Conservation (phyloP, 2,329 filamentous ascomycete species). For the Elsinoe batatas region DNA sequence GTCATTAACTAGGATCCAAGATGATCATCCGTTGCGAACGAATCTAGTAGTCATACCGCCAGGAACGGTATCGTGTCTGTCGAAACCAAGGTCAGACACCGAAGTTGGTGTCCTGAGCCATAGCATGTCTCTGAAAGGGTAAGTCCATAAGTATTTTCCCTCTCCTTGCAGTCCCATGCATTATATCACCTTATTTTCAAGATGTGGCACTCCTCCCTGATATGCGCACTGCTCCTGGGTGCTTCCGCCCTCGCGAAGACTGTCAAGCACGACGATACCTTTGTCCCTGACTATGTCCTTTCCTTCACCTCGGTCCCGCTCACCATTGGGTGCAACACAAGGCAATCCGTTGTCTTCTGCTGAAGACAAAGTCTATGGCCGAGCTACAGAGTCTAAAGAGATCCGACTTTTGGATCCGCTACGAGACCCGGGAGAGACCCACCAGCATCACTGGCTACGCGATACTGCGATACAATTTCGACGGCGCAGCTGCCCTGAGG, state of each 20-base stretch:
- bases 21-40: no score
- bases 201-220: neutral
- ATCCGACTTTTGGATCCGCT: slow-evolving; percentile 36
- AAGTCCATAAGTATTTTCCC: no score
- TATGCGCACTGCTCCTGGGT: neutral
- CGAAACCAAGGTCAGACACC: no score
- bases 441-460: slow-evolving; percentile 40
- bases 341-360: slow-evolving; percentile 34
- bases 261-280: neutral
- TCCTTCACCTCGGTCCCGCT: neutral
- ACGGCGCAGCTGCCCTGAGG: no score
- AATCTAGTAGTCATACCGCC: no score
- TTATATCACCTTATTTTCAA: no score
- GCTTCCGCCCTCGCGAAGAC: neutral
- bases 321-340: neutral
- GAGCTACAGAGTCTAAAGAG: neutral
- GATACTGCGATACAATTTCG: slow-evolving; percentile 36
- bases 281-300: slow-evolving; percentile 4
- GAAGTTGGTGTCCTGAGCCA: no score
- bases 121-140: no score
- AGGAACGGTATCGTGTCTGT: no score
- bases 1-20: no score
- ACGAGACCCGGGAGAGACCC: slow-evolving; percentile 43
- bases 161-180: no score
- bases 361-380: slow-evolving; percentile 28